phyloP scores from a whole-genome alignment of 2,329 filamentous ascomycete species.

The Alternaria ventricosa region DNA sequence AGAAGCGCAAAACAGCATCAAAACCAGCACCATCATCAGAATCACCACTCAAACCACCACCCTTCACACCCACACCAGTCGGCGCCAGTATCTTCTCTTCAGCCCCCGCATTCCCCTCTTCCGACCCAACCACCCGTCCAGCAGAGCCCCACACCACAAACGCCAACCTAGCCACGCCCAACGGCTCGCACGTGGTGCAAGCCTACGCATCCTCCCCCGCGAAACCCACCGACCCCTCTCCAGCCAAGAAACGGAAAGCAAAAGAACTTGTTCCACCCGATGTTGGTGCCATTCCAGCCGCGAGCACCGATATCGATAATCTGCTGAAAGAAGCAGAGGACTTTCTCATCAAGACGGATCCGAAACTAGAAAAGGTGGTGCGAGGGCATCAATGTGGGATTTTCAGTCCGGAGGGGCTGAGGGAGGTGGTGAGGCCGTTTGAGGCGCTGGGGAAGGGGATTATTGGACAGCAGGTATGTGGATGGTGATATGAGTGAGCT shows the following conservation, averaged over 20 bases:
- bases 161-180: slow-evolving; percentile 73
- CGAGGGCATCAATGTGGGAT: slow-evolving; percentile 76
- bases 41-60: slow-evolving; percentile 29
- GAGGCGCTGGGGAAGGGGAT: slow-evolving; percentile 83
- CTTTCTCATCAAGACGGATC: slow-evolving; percentile 76
- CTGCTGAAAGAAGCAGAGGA: slow-evolving; percentile 77
- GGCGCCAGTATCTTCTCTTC: slow-evolving; percentile 54
- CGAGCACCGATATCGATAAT: slow-evolving; percentile 69
- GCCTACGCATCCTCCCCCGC: slow-evolving; percentile 51
- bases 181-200: slow-evolving; percentile 67
- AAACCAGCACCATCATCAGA: not conserved
- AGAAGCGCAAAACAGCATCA: slow-evolving; percentile 29
- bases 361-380: slow-evolving; percentile 73
- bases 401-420: slow-evolving; percentile 82
- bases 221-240: slow-evolving; percentile 31
- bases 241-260: slow-evolving; percentile 54
- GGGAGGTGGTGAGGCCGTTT: slow-evolving; percentile 88
- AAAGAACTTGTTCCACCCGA: slow-evolving; percentile 48
- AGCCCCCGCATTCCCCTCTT: slow-evolving; percentile 28
- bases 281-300: slow-evolving; percentile 31
- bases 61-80: slow-evolving; percentile 56
- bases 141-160: slow-evolving; percentile 71
- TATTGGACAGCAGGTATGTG: slow-evolving; percentile 79
- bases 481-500: not conserved
- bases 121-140: slow-evolving; percentile 63